Percentiles rank a stretch among this genome's conserved stretches.
These are phyloP conservation scores for Hanseniaspora valbyensis DNA, from an alignment of 805 yeast genomes.

Conservation along the genomic window DNA sequence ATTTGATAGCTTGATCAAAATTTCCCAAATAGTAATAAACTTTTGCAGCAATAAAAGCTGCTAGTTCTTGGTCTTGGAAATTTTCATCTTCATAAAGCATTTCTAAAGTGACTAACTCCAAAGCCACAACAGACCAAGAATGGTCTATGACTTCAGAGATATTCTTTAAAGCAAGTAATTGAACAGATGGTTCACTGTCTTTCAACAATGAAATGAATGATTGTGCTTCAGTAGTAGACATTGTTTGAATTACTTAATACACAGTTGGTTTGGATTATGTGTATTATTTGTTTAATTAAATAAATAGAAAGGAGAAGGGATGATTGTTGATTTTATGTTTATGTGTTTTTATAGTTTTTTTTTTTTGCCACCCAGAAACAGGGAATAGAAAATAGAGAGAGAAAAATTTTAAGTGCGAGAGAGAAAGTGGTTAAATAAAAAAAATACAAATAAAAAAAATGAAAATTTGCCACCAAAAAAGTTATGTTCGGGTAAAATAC, in stretches of 20 bases:
- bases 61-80: slow-evolving; percentile 67
- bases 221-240: slow-evolving; percentile 66
- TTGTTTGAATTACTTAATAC: slow-evolving; percentile 16
- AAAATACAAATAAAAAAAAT: no score
- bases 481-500: no score
- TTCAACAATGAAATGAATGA: slow-evolving; percentile 81
- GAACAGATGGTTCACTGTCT: slow-evolving; percentile 68
- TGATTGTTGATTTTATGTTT: no score
- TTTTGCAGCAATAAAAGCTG: slow-evolving; percentile 87
- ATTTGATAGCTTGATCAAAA: slow-evolving; percentile 79
- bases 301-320: no score
- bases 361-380: slow-evolving; percentile 10
- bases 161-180: slow-evolving; percentile 73
- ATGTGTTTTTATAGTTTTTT: no score
- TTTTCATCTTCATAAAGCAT: slow-evolving; percentile 76
- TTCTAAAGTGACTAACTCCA: slow-evolving; percentile 76
- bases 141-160: slow-evolving; percentile 76
- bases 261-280: no score
- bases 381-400: no score
- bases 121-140: slow-evolving; percentile 95
- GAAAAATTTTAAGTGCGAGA: neutral
- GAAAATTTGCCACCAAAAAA: neutral
- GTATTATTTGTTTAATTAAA: no score
- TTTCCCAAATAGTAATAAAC: slow-evolving; percentile 88
- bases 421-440: no score